These are phyloP conservation scores for Pyrus hybrid DNA, from an alignment of 331 rosid genomes.

Conservation along the genomic window DNA sequence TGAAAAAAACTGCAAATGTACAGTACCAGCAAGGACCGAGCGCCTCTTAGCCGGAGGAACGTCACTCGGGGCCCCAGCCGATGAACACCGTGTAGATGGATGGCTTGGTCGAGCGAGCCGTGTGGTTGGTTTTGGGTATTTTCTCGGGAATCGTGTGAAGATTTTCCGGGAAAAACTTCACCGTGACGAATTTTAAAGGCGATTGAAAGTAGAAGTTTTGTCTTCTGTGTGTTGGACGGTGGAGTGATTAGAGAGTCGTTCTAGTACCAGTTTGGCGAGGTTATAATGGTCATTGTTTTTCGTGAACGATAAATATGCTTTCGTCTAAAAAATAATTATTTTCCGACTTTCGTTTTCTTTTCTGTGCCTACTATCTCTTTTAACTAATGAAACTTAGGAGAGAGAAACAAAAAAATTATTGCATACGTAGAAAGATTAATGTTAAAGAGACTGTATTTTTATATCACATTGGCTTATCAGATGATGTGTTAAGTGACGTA, in stretches of 20 bases:
- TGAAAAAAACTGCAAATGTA: neutral
- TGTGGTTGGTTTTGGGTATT: neutral
- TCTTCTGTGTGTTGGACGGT: neutral
- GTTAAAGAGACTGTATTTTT: too few relatives aligned
- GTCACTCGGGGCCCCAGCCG: neutral
- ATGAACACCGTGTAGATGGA: neutral
- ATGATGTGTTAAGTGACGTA: too few relatives aligned
- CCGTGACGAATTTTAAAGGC: neutral
- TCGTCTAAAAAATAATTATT: too few relatives aligned
- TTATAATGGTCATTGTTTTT: too few relatives aligned
- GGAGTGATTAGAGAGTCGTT: neutral
- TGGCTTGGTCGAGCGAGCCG: neutral
- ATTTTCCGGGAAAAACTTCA: neutral
- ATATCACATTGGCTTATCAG: too few relatives aligned
- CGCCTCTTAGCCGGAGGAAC: neutral
- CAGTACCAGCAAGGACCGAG: neutral
- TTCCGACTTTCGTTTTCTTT: too few relatives aligned
- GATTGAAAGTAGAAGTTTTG: neutral
- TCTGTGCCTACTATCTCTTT: too few relatives aligned
- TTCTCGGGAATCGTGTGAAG: neutral
- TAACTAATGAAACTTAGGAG: too few relatives aligned
- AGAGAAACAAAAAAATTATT: too few relatives aligned
- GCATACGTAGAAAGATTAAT: too few relatives aligned
- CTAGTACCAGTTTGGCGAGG: too few relatives aligned
- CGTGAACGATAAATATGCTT: too few relatives aligned